Evolutionary conservation across 495 filamentous ascomycete genomes (phyloP).

Genomic region (Sordaria brevicollis): DNA sequence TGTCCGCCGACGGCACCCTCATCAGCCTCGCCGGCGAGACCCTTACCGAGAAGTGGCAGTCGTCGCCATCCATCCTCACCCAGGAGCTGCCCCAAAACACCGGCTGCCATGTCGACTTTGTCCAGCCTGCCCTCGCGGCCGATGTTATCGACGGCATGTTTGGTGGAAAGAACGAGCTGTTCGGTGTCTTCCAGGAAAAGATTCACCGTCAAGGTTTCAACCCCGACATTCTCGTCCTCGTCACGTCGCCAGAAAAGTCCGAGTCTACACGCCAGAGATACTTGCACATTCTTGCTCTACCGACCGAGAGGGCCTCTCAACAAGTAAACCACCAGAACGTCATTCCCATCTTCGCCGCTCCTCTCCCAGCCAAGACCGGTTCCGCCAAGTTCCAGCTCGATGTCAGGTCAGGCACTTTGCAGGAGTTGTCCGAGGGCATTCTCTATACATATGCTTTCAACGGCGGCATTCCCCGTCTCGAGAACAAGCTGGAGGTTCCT

Average conservation of each 20-base stretch:
- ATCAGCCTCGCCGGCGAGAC: constrained; percentile 30
- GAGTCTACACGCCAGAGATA: constrained; percentile 15
- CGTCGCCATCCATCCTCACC: constrained; percentile 19
- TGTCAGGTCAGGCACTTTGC: constrained; percentile 42
- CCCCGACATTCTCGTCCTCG: constrained; percentile 37
- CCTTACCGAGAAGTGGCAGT: constrained; percentile 29
- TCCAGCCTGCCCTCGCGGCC: constrained; percentile 21
- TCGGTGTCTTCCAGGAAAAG: constrained; percentile 28
- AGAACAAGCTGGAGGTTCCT: constrained; percentile 25
- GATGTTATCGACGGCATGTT: constrained; percentile 36
- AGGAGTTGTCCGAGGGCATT: constrained; percentile 33
- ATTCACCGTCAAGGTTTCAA: constrained; percentile 29
- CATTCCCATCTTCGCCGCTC: constrained; percentile 17
- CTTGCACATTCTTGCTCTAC: constrained; percentile 36
- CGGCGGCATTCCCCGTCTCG: constrained; percentile 34
- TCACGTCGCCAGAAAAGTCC: constrained; percentile 20
- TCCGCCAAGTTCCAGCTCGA: constrained; percentile 40
- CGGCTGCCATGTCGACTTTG: constrained; percentile 29
- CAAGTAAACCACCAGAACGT: constrained; percentile 11
- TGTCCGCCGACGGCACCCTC: constrained; percentile 29
- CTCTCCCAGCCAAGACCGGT: constrained; percentile 10
- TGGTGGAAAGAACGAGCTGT: constrained; percentile 26
- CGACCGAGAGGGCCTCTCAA: constrained; percentile 18
- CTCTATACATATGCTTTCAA: constrained; percentile 43
- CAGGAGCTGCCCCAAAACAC: constrained; percentile 25